Base-by-base conservation (phyloP, 2,329 filamentous ascomycete species). In the Cercospora sp. region DNA sequence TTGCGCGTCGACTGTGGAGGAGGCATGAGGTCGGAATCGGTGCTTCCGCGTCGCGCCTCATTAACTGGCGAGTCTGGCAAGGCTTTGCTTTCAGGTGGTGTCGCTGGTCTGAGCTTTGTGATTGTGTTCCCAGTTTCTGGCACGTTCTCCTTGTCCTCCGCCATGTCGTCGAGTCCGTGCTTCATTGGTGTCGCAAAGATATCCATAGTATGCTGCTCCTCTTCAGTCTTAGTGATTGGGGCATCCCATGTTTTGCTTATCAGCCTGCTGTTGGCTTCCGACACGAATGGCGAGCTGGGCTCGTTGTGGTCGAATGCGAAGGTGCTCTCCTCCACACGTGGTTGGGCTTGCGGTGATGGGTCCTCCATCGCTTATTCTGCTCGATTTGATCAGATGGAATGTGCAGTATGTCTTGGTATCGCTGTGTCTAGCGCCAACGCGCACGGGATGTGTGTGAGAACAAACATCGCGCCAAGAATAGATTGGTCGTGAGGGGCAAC, bases 271-370 rank as follows among this genome's bases (percentile, higher is more conserved):
- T 80, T 80, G 61, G 84, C 73, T 64, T 83, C 79, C 51, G 79
- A 76, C n/a, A 83, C 74, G 72, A 84, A 85, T 13, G 83, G 83
- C 42, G 83, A 85, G 65, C 82, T 84, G 5, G 78, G 79, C 18
- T 74, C 74, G 59, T 75, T 72, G 53, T 82, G 78, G 70, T 82
- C 77, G 20, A 76, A 66, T 30, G 67, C 36, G 60, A 71, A 36
- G 48, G 70, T 68, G 69, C 72, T 72, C 61, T 69, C 67, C 16
- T 73, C 72, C 10, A 36, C 51, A 39, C 67, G 66, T 9, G 66
- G 62, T 10, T 60, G 30, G 16, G 60, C 33, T 51, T 67, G 67
- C 18, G 58, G 58, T 18, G 68, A 67, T 12, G 73, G 70, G 18
- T 69, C 72, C 7, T 74, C 73, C 74, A 75, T 64, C 51, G 62